These are phyloP conservation scores for Avena sativa DNA, from an alignment of 176 grass and related monocot species.

Conservation along the genomic window DNA sequence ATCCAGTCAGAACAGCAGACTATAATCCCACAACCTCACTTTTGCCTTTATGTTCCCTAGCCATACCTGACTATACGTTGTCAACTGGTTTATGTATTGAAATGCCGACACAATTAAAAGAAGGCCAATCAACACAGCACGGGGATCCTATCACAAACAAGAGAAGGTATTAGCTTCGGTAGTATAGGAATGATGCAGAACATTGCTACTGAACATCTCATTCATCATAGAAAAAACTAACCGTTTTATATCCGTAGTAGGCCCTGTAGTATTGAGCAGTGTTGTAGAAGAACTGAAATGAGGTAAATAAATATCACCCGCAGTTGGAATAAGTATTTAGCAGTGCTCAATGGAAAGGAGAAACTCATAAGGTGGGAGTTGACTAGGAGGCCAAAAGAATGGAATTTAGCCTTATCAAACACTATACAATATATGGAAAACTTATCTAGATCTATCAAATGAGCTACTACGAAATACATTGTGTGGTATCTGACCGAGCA, in stretches of 20 bases:
- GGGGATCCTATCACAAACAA: conserved; percentile 70
- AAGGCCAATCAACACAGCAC: conserved; percentile 89
- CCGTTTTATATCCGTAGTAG: conserved; percentile 25
- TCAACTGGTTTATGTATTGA: conserved; percentile 91
- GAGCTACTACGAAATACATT: neutral
- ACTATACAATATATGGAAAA: neutral
- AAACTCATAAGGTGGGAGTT: neutral
- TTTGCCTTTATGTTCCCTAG: conserved; percentile 24
- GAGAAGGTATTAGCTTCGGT: conserved; percentile 1
- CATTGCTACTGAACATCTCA: neutral
- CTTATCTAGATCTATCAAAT: neutral
- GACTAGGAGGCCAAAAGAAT: conserved; percentile 3
- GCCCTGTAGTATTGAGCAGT: conserved; percentile 29
- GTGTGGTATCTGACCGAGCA: neutral
- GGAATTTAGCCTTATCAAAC: neutral
- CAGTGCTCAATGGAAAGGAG: neutral
- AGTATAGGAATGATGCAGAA: conserved; percentile 30
- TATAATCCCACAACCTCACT: neutral
- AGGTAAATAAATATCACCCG: neutral
- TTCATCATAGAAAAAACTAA: neutral
- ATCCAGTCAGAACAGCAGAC: conserved; percentile 13
- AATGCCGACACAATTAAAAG: conserved; percentile 88
- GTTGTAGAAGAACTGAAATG: conserved; percentile 36
- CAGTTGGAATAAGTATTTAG: conserved; percentile 21
- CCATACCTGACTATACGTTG: conserved; percentile 82